phyloP scores from a whole-genome alignment of 1,284 basidiomycete genomes.

The Coniferiporia sulphurascens region DNA sequence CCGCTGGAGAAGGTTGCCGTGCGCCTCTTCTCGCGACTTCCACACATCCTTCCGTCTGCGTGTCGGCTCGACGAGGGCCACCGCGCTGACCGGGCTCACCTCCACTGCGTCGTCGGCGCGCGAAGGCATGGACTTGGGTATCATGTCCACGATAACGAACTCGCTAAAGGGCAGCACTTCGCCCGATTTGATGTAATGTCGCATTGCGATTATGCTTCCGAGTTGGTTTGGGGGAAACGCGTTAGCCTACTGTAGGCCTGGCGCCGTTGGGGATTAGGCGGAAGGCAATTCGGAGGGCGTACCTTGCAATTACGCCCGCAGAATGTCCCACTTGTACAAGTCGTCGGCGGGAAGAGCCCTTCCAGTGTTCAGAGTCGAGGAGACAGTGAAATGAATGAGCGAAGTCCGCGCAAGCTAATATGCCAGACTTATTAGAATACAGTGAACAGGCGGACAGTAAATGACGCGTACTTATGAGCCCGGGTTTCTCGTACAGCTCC shows the following conservation, averaged over 20 bases:
- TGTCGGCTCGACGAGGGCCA: background rate
- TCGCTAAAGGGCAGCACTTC: background rate
- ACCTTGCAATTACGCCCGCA: background rate
- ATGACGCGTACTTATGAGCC: background rate
- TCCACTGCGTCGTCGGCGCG: background rate
- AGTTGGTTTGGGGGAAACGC: background rate
- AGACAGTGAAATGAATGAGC: background rate
- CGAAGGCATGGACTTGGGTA: background rate
- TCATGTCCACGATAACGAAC: background rate
- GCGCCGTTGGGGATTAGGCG: background rate
- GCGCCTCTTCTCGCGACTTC: background rate
- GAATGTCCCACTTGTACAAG: constrained; percentile 4
- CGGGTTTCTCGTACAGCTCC: background rate
- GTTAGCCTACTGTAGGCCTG: background rate
- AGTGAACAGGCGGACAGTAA: background rate
- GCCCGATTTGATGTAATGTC: background rate
- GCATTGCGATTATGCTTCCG: background rate
- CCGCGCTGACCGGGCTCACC: background rate
- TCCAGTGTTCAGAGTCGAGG: background rate
- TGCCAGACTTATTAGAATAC: background rate
- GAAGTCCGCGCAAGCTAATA: constrained; percentile 4
- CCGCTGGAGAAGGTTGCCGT: background rate
- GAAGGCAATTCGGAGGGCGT: background rate
- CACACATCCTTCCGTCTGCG: background rate
- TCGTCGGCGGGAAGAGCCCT: background rate